Conservation (phyloP, 257 asterid species). For the Gentiana straminea region DNA sequence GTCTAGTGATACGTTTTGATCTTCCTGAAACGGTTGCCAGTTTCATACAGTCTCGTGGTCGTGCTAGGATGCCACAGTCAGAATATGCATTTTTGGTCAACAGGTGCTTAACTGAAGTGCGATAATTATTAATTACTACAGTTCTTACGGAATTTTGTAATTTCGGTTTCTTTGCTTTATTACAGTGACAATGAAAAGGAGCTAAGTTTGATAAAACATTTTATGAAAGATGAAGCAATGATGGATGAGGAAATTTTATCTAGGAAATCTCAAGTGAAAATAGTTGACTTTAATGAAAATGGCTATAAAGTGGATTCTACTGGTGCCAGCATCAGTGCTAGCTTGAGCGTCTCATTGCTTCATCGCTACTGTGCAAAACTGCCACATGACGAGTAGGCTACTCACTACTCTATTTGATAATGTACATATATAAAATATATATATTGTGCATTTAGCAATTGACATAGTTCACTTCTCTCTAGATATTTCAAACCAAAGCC, state of each 20-base stretch:
- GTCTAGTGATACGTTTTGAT: constrained; percentile 97
- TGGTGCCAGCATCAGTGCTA: constrained; percentile 79
- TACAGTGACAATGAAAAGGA: constrained; percentile 65
- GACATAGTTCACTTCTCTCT: constrained; percentile 9
- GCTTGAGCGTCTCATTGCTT: constrained; percentile 67
- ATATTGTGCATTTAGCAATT: constrained; percentile 1
- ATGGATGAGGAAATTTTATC: constrained; percentile 71
- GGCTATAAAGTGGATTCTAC: constrained; percentile 65
- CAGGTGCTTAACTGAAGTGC: constrained; percentile 36
- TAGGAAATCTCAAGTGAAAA: constrained; percentile 36
- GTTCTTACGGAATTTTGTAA: constrained; percentile 5
- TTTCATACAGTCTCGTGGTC: constrained; percentile 96
- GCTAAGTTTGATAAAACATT: constrained; percentile 55
- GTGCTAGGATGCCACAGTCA: constrained; percentile 95
- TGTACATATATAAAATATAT: neutral
- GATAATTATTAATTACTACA: constrained; percentile 5
- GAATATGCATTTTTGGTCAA: constrained; percentile 90
- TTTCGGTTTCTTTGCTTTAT: constrained; percentile 13
- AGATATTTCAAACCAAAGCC: constrained; percentile 86
- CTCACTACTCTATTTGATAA: neutral
- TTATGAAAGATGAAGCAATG: constrained; percentile 53
- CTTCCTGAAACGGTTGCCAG: constrained; percentile 98
- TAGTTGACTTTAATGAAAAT: constrained; percentile 43
- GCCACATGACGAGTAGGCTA: constrained; percentile 86
- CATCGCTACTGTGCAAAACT: constrained; percentile 89